A percentile compares a stretch with the other conserved stretches of the same genome.
Conservation (phyloP, 225 moss, liverwort and hornwort species). For the Asterella californica region DNA sequence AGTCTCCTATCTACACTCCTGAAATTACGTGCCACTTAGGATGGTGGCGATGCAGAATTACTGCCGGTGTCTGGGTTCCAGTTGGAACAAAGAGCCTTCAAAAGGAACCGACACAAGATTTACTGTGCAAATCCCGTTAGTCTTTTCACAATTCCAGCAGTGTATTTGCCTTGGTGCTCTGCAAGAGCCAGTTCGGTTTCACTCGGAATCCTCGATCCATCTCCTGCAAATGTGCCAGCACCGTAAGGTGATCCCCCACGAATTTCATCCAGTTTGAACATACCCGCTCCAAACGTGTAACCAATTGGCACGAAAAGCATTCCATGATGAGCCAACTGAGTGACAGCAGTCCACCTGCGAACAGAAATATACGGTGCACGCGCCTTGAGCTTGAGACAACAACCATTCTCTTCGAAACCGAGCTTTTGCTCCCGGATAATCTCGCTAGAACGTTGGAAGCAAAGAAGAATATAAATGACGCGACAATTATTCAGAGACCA, state of each 20-base stretch:
- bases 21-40: not conserved
- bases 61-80: not conserved
- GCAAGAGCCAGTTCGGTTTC: constrained; percentile 31
- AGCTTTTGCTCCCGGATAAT: no score
- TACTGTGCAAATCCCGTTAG: constrained; percentile 1
- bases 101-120: not conserved
- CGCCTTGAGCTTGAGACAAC: not conserved
- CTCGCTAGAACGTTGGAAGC: no score
- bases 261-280: constrained; percentile 34
- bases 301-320: constrained; percentile 38
- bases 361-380: not conserved
- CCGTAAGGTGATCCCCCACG: constrained; percentile 37
- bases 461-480: no score
- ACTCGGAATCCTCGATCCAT: constrained; percentile 25
- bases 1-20: constrained; percentile 6
- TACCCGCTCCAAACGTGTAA: constrained; percentile 36
- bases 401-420: not conserved
- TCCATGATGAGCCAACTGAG: constrained; percentile 33
- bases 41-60: not conserved
- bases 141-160: constrained; percentile 23
- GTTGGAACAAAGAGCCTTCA: not conserved
- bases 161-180: constrained; percentile 33
- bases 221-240: constrained; percentile 35
- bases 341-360: constrained; percentile 33
- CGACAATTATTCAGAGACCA: no score